These are phyloP conservation scores for Peronospora farinosa DNA, from an alignment of 352 stramenopile species.

Conservation along the genomic window DNA sequence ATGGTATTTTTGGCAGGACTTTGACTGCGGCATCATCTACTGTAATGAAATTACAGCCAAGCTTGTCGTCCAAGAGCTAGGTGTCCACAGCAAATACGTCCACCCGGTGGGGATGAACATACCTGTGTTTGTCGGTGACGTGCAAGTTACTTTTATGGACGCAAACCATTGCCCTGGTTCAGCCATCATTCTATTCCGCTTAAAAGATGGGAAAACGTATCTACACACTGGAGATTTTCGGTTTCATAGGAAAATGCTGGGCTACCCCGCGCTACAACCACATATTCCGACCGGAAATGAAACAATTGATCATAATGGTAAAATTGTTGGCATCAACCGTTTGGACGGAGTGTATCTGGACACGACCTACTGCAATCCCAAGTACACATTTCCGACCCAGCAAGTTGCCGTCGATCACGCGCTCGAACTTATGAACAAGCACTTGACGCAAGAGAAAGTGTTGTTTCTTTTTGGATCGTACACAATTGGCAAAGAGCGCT, in stretches of 20 bases:
- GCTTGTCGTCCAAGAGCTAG: conserved; percentile 89
- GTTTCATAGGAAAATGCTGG: conserved; percentile 70
- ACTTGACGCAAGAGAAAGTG: conserved; percentile 49
- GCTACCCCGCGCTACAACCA: conserved; percentile 42
- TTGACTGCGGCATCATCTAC: conserved; percentile 92
- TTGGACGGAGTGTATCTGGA: conserved; percentile 91
- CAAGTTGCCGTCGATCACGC: conserved; percentile 53
- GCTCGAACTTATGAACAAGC: conserved; percentile 52
- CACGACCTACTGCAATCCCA: conserved; percentile 94
- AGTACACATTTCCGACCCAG: conserved; percentile 92
- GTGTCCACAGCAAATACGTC: conserved; percentile 88
- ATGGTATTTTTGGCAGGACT: conserved; percentile 35
- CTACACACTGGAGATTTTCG: conserved; percentile 91
- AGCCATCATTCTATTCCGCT: conserved; percentile 92
- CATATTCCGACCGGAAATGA: conserved; percentile 33
- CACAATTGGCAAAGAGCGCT: conserved; percentile 94
- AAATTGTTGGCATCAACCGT: conserved; percentile 25
- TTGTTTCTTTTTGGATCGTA: conserved; percentile 95
- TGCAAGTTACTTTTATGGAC: conserved; percentile 93
- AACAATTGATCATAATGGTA: conserved; percentile 24
- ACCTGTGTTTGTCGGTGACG: conserved; percentile 68
- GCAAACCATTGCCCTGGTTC: conserved; percentile 96
- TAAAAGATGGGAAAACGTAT: conserved; percentile 73
- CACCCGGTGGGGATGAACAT: conserved; percentile 88
- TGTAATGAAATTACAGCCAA: conserved; percentile 90